Evolutionary conservation across 2,329 filamentous ascomycete species (phyloP), one percentile per base, ranked within the genome.

Genomic region (Cytospora chrysosperma): DNA sequence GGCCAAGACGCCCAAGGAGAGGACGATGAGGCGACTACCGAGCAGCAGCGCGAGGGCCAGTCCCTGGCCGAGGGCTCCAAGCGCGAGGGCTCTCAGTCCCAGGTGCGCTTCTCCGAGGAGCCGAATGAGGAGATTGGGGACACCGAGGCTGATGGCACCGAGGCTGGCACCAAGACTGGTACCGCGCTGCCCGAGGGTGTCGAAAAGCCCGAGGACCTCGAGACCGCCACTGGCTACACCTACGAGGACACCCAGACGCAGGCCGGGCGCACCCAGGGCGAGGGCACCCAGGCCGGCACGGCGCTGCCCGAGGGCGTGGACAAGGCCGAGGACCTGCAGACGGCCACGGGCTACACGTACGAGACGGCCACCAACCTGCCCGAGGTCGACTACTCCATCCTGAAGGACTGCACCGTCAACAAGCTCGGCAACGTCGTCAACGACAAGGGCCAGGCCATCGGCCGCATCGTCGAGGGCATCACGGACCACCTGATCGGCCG

Each of bases 381-480:
- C 43, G 62, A 69, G 27, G 67, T 78, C 13, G 82, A 85, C 69
- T 80, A 79, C 62, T 81, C 80, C 0, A 69, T 78, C 21, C 79
- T 87, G 37, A 80, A 82, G 64, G 80, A 78, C 63, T 79, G 79
- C 73, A 84, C 80, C 66, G 82, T 87, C 69, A 87, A 87, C 76
- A 86, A 87, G 72, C 71, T 76, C 12, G 85, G 85, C 57, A 86
- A 87, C 60, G 78, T 86, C 24, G 80, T 86, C 57, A 79, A 84
- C 64, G 75, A 82, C 12, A 77, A 82, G 43, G 81, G 82, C 27
- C 77, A 82, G 50, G 70, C 85, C 3, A 76, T 90, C 67, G 89
- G 86, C 19, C 85, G 85, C 53, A 78, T 92, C 15, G 75, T 85
- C 37, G 82, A 88, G 68, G 89, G 89, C 43, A 84, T 87, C 19